phyloP scores from a whole-genome alignment of 2,329 filamentous ascomycete species.

The Cladosporium sp. region DNA sequence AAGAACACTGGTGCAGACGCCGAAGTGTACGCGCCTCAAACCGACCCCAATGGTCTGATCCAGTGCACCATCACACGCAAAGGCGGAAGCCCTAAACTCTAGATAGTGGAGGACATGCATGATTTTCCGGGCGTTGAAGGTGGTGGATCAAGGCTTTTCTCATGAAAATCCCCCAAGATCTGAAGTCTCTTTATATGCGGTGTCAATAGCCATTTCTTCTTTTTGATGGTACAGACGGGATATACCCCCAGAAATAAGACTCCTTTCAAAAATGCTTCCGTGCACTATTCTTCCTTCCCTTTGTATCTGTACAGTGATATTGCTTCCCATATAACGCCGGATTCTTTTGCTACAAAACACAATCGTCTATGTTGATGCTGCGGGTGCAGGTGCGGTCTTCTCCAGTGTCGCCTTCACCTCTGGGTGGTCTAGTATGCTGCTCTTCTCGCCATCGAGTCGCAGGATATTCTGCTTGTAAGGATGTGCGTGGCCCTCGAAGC shows the following conservation, averaged over 20 bases:
- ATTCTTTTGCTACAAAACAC: constrained; percentile 2
- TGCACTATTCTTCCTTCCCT: background rate
- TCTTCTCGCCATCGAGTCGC: constrained; percentile 49
- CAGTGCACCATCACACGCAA: constrained; percentile 78
- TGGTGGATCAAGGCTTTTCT: background rate
- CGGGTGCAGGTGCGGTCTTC: constrained; percentile 10
- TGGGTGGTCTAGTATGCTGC: constrained; percentile 28
- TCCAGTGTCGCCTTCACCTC: constrained; percentile 37
- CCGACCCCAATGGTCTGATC: constrained; percentile 90
- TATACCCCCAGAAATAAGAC: background rate
- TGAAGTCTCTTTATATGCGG: background rate
- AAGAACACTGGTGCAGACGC: constrained; percentile 96
- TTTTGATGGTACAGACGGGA: background rate
- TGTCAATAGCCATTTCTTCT: background rate
- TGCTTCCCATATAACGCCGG: constrained; percentile 15
- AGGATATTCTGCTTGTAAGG: constrained; percentile 88
- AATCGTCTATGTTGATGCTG: constrained; percentile 1
- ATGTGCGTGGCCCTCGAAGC: constrained; percentile 87
- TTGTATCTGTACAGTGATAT: constrained; percentile 8
- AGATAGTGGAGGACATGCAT: background rate
- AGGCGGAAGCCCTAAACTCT: constrained; percentile 18
- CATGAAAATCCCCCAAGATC: background rate
- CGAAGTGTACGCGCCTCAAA: constrained; percentile 91
- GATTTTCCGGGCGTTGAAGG: background rate
- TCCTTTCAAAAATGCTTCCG: constrained; percentile 9